These are phyloP conservation scores for Mortierella antarctica DNA, from an alignment of 192 early-diverging fungal species.

Conservation along the genomic window DNA sequence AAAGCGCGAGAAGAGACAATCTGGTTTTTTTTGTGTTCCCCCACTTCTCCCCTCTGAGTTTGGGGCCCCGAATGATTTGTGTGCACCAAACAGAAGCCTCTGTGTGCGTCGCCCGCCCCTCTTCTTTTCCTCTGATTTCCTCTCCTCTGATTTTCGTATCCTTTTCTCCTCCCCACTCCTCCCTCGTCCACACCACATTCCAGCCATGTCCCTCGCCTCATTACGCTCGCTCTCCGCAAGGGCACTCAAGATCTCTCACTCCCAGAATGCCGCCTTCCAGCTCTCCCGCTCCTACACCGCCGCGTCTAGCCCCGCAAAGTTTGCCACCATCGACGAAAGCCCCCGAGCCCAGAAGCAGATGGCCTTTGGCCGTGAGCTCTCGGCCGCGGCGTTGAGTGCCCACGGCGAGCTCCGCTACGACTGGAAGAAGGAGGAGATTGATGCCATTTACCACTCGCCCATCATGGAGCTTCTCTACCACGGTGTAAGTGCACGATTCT, in stretches of 20 bases:
- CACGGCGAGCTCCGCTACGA: constrained; percentile 66
- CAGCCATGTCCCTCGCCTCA: constrained; percentile 42
- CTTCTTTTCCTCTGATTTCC: neutral
- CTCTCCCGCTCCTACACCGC: constrained; percentile 55
- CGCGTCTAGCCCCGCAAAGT: constrained; percentile 50
- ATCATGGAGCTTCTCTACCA: constrained; percentile 82
- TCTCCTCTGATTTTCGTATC: neutral
- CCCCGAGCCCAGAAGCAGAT: constrained; percentile 43
- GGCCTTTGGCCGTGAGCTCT: constrained; percentile 45
- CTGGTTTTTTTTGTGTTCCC: no score
- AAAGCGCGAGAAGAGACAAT: no score
- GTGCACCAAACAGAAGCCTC: no score
- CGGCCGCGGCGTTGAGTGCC: constrained; percentile 62
- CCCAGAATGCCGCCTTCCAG: constrained; percentile 44
- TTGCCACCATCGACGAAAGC: constrained; percentile 59
- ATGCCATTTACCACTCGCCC: constrained; percentile 79
- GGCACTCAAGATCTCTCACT: constrained; percentile 38
- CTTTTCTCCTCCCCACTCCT: neutral
- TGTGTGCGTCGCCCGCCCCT: neutral
- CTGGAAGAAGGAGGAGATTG: constrained; percentile 80
- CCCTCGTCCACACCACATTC: neutral
- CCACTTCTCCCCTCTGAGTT: no score
- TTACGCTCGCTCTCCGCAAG: constrained; percentile 49
- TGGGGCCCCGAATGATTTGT: no score
- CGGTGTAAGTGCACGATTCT: constrained; percentile 62